Percentiles rank a stretch among this genome's conserved stretches.
Evolutionary conservation across 139 green algal genomes (phyloP).

Genomic region (Chlorella sp.): DNA sequence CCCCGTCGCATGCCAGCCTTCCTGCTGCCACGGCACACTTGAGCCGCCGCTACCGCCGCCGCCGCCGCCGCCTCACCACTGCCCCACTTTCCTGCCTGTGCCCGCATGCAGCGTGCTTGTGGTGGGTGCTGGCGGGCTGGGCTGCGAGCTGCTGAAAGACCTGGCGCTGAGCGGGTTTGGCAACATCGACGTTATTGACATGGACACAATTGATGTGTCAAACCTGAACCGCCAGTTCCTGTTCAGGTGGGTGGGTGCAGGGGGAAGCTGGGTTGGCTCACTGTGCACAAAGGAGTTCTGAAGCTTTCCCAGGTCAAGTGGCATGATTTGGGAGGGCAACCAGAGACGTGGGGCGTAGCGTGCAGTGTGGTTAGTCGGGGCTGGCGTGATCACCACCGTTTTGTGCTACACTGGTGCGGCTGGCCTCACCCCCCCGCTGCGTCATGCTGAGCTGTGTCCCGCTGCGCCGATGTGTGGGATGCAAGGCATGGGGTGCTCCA

Average conservation of each 20-base stretch:
- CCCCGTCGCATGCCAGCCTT: not conserved
- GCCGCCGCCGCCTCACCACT: not conserved
- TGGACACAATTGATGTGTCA: constrained; percentile 99
- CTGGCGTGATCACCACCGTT: too few species aligned
- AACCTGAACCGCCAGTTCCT: constrained; percentile 99
- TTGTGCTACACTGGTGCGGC: too few species aligned
- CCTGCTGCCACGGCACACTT: not conserved
- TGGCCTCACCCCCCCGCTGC: too few species aligned
- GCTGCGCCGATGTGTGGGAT: not conserved
- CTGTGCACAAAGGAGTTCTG: too few species aligned
- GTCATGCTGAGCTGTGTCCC: too few species aligned
- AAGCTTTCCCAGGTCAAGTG: too few species aligned
- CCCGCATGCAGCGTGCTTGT: constrained; percentile 74
- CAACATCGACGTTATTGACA: constrained; percentile 99
- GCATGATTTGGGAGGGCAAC: too few species aligned
- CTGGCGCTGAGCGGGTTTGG: constrained; percentile 95
- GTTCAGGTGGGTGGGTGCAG: constrained; percentile 72
- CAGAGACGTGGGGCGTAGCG: too few species aligned
- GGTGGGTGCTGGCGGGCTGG: constrained; percentile 96
- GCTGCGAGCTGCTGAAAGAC: constrained; percentile 99
- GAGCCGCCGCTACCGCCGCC: not conserved
- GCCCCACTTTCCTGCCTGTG: not conserved
- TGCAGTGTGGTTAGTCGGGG: too few species aligned
- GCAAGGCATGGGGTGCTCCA: not conserved
- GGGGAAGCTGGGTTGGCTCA: not conserved